Evolutionary conservation across 805 yeast genomes (phyloP), one percentile per base, ranked within the genome.

Genomic region (Myxozyma vanderwaltii): DNA sequence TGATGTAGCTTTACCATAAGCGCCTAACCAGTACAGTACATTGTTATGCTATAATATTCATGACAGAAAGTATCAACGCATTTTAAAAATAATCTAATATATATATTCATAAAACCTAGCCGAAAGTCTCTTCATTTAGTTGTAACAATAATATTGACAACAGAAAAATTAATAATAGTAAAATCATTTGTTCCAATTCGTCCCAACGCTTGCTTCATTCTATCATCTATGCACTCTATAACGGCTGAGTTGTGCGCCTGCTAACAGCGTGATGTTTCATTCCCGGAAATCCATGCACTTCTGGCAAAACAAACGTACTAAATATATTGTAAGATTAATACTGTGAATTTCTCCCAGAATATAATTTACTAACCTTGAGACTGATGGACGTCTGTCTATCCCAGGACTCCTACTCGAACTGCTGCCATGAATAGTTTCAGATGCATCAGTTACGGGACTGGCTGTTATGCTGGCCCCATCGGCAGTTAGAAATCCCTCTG

Each of bases 281-380:
- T 2, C 68, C 68, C 4, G 68, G 68, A 44, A 65, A 65, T n/a
- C 68, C 67, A 6, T 38, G 54, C 15, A 49, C 36, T 33, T 59
- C 61, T 4, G 57, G 55, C 8, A 47, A n/a, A 23, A 21, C 8
- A 15, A 46, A 13, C 3, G 52, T 1, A n/a, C 57, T 51, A 26
- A 13, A 15, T 5, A 26, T 29, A 21, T 15, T 26, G 8, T 45
- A 24, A 26, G 6, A 21, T 54, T 27, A 33, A 10, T 12, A 23
- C 19, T 3, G 21, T 7, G 19, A 3, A 15, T 12, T 10, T 15
- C 47, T 38, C 7, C 7, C 35, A 27, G 7, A 44, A 29, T 4
- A 43, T 10, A 43, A 4, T 12, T 1, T 2, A 1, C 56, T 15
- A 17, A 44, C 45, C 26, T 17, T n/a, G 56, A 31, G 13, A 47